Evolutionary conservation across 371 early-diverging fungal genomes (phyloP).

Genomic region (Mucor circinelloides): DNA sequence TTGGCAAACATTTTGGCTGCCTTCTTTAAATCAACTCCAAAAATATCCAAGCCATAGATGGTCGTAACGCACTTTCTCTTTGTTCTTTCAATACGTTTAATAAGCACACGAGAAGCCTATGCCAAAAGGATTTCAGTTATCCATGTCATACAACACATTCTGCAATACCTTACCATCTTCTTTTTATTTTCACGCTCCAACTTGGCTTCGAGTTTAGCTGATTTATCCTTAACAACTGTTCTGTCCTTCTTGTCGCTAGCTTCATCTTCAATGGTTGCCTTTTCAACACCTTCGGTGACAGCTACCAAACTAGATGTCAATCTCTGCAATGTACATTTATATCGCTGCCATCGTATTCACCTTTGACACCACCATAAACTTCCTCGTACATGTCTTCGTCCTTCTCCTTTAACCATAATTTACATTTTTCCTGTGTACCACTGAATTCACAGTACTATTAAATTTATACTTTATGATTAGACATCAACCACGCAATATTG

Average conservation of each 20-base stretch:
- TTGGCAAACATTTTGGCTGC: slow-evolving; percentile 93
- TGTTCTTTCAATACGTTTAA: slow-evolving; percentile 86
- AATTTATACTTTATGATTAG: slow-evolving; percentile 4
- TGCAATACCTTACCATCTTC: slow-evolving; percentile 59
- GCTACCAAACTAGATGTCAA: slow-evolving; percentile 14
- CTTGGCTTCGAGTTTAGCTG: slow-evolving; percentile 66
- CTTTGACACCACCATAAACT: slow-evolving; percentile 57
- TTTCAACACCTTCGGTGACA: slow-evolving; percentile 46
- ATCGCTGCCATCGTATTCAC: slow-evolving; percentile 21
- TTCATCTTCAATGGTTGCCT: slow-evolving; percentile 28
- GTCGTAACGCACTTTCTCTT: slow-evolving; percentile 88
- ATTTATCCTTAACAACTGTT: slow-evolving; percentile 58
- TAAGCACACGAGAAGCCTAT: slow-evolving; percentile 61
- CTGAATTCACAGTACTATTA: slow-evolving; percentile 89
- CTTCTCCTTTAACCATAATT: slow-evolving; percentile 72
- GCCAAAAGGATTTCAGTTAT: background rate
- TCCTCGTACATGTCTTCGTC: slow-evolving; percentile 59
- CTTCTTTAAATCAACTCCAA: slow-evolving; percentile 91
- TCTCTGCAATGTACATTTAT: background rate
- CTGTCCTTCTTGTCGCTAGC: slow-evolving; percentile 43
- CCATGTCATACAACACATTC: background rate
- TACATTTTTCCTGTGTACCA: slow-evolving; percentile 79
- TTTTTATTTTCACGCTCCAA: slow-evolving; percentile 75
- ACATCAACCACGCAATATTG: background rate
- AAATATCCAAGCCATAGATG: slow-evolving; percentile 79